Evolutionary conservation across 164 flowering plant species (phyloP), one percentile per base, ranked within the genome.

Genomic region (Aristolochia californica): DNA sequence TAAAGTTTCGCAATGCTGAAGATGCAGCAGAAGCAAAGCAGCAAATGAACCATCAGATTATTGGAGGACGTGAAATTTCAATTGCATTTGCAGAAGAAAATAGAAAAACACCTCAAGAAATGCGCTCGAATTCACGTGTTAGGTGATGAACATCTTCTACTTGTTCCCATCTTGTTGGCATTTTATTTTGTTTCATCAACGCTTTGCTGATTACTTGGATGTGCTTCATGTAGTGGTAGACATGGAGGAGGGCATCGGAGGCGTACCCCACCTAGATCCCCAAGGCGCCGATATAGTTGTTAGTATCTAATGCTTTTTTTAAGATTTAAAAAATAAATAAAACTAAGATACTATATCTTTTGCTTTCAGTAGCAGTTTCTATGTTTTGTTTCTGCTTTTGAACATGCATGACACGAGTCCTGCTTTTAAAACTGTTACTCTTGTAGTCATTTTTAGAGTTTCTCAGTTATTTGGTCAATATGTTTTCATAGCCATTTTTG

Each of bases 31-130:
- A 88, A 64, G 96, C 97, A 27, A 88, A 91, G 67, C 77, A 75
- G 48, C 85, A 78, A 14, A 64, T 91, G 77, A 78, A 91, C 66
- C 86, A 83, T 68, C 71, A 77, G 44, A 63, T 84, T 56, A 82
- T 91, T 73, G 94, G 89, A 62, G 95, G 97, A 40, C 88, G 97
- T 55, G 96, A 91, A 59, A 88, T 91, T 55, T 71, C 81, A 57
- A 84, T 88, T 66, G 97, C 81, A 53, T 91, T 77, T 83, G 97
- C 97, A 59, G 97, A 85, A 78, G 97, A 88, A 69, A 91, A 88
- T 60, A 74, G 97, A 60, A 91, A 88, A 68, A 88, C 97, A 60
- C 97, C 97, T 57, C 83, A 78, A 58, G 91, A 91, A 72, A 91
- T 91, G 97, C 82, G 90, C 14, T 45, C 28, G 34, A 75, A 13